Evolutionary conservation across 345 rosid genomes (phyloP).

Genomic region (Leavenworthia alabamica): DNA sequence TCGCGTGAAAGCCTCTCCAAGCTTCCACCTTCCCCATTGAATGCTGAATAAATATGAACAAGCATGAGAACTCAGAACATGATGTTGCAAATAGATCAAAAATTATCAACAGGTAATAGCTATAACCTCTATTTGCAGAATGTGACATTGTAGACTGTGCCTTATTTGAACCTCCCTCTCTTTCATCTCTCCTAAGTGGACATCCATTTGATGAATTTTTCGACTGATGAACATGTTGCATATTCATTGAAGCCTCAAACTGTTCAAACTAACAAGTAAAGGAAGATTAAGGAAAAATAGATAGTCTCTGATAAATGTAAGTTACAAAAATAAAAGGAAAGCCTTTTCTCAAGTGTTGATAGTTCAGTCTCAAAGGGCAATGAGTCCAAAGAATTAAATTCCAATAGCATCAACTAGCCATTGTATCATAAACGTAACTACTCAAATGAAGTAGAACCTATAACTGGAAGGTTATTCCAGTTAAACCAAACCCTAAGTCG

Average conservation of each 20-base stretch:
- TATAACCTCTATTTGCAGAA: conserved; percentile 37
- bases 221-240: conserved; percentile 45
- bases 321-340: background rate
- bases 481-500: conserved; percentile 24
- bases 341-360: background rate
- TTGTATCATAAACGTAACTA: background rate
- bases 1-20: conserved; percentile 51
- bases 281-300: background rate
- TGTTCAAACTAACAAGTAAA: conserved; percentile 9
- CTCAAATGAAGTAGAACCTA: background rate
- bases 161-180: conserved; percentile 50
- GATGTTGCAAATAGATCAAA: background rate
- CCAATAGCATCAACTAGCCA: background rate
- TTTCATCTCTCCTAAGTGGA: conserved; percentile 53
- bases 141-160: conserved; percentile 44
- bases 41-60: conserved; percentile 33
- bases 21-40: conserved; percentile 44
- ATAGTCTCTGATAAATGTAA: background rate
- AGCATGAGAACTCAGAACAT: conserved; percentile 11
- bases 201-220: conserved; percentile 58
- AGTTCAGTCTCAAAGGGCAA: background rate
- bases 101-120: background rate
- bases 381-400: background rate
- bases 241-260: conserved; percentile 38
- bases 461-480: background rate